Conservation (phyloP, 139 green algal genomes). For the Tetraselmis striata region DNA sequence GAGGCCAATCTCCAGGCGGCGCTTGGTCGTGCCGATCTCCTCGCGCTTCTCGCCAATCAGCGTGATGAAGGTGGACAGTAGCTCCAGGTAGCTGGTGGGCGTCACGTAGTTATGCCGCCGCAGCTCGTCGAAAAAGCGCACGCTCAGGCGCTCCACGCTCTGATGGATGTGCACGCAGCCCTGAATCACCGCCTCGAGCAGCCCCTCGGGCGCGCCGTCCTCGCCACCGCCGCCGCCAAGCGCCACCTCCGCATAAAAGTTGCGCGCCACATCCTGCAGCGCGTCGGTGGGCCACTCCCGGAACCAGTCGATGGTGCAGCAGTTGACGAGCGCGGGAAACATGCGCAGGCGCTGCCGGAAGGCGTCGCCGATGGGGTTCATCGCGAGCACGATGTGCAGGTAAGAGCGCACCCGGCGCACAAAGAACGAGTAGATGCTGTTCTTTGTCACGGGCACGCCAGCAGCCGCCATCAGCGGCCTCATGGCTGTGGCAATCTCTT, state of each 20-base stretch:
- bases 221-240: conserved; percentile 14
- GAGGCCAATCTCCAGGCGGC: conserved; percentile 60
- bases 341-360: conserved; percentile 79
- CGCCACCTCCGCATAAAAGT: conserved; percentile 44
- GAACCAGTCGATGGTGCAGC: conserved; percentile 86
- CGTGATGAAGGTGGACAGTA: conserved; percentile 36
- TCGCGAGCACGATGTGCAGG: conserved; percentile 75
- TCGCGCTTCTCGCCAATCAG: conserved; percentile 30
- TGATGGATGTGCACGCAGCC: conserved; percentile 60
- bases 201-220: background rate
- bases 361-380: conserved; percentile 69
- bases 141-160: conserved; percentile 49
- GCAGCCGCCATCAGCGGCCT: conserved; percentile 45
- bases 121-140: conserved; percentile 60
- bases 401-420: conserved; percentile 45
- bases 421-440: conserved; percentile 51
- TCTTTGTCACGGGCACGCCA: conserved; percentile 56
- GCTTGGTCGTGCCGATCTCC: conserved; percentile 36
- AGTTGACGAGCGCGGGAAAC: conserved; percentile 83
- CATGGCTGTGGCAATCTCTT: conserved; percentile 56
- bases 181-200: conserved; percentile 39
- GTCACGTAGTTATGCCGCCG: conserved; percentile 50
- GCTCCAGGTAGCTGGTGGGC: conserved; percentile 39
- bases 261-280: conserved; percentile 45
- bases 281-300: conserved; percentile 68